Evolutionary conservation across 2,329 filamentous ascomycete genomes (phyloP).

Genomic region (Neofusicoccum cordaticola): DNA sequence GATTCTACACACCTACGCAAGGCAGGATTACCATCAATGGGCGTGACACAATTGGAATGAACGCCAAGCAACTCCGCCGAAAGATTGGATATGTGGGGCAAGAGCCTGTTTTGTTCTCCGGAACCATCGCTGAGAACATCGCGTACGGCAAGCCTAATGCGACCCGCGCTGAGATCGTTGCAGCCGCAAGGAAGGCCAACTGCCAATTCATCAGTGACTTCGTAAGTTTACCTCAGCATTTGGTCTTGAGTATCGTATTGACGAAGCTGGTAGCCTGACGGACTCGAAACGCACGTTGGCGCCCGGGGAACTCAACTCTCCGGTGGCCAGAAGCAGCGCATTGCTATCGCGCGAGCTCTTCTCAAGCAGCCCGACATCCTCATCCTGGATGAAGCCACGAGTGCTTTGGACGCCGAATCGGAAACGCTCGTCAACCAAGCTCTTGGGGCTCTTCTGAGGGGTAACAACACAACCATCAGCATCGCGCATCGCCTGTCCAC

Average conservation of each 20-base stretch:
- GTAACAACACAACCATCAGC: slow-evolving; percentile 93
- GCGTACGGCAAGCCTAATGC: slow-evolving; percentile 83
- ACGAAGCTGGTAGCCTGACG: slow-evolving; percentile 63
- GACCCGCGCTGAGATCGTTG: slow-evolving; percentile 74
- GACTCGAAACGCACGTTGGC: slow-evolving; percentile 89
- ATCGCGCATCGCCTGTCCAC: slow-evolving; percentile 95
- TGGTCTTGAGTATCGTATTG: slow-evolving; percentile 13
- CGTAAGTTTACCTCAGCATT: slow-evolving; percentile 43
- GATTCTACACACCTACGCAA: slow-evolving; percentile 81
- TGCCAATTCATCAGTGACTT: slow-evolving; percentile 97
- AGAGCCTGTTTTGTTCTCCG: slow-evolving; percentile 89
- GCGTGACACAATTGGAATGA: slow-evolving; percentile 78
- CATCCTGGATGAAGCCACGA: slow-evolving; percentile 92
- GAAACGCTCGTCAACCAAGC: slow-evolving; percentile 96
- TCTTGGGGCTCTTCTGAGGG: slow-evolving; percentile 73
- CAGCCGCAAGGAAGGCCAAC: slow-evolving; percentile 86
- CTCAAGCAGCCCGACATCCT: slow-evolving; percentile 96
- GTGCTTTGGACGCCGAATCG: slow-evolving; percentile 90
- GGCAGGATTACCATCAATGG: slow-evolving; percentile 83
- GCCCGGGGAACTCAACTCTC: slow-evolving; percentile 90
- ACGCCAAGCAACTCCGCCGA: slow-evolving; percentile 85
- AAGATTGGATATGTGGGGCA: slow-evolving; percentile 95
- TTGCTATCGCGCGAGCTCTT: slow-evolving; percentile 90
- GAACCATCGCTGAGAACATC: slow-evolving; percentile 84
- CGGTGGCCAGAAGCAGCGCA: slow-evolving; percentile 95